A percentile compares a stretch with the other conserved stretches of the same genome.
Evolutionary conservation across 257 asterid genomes (phyloP).

Genomic region (Nicotiana obtusifolia): DNA sequence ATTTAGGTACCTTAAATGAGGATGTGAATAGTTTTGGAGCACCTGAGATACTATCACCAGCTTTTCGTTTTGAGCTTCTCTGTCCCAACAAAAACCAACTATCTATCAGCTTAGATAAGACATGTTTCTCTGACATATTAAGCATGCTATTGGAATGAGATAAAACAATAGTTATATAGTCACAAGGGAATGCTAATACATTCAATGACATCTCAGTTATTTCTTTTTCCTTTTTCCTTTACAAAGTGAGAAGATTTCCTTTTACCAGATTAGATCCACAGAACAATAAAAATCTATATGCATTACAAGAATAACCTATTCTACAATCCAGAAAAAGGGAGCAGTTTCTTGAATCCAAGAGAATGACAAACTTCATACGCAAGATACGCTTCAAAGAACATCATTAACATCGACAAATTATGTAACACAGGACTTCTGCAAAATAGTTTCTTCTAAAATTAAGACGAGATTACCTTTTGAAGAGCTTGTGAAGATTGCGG

Average conservation of each 20-base stretch:
- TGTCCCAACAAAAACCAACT: slow-evolving; percentile 33
- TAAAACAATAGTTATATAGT: neutral
- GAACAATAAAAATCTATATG: neutral
- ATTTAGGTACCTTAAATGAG: slow-evolving; percentile 67
- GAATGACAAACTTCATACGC: neutral
- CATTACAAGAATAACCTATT: neutral
- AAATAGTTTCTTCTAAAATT: neutral
- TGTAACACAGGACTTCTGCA: neutral
- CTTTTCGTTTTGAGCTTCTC: slow-evolving; percentile 28
- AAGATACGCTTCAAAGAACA: neutral
- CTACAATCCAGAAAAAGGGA: neutral
- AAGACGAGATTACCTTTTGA: slow-evolving; percentile 37
- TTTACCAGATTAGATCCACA: neutral
- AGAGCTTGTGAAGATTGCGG: slow-evolving; percentile 21
- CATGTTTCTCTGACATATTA: neutral
- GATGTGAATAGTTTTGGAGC: slow-evolving; percentile 68
- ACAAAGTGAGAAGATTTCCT: neutral
- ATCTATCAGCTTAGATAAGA: neutral
- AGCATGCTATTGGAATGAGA: neutral
- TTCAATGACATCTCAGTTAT: neutral
- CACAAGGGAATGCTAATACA: neutral
- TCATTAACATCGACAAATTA: neutral
- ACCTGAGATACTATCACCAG: slow-evolving; percentile 23
- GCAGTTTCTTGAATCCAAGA: neutral
- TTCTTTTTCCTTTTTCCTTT: neutral